phyloP scores from a whole-genome alignment of 1,284 basidiomycete species.

The Heliocybe sulcata region DNA sequence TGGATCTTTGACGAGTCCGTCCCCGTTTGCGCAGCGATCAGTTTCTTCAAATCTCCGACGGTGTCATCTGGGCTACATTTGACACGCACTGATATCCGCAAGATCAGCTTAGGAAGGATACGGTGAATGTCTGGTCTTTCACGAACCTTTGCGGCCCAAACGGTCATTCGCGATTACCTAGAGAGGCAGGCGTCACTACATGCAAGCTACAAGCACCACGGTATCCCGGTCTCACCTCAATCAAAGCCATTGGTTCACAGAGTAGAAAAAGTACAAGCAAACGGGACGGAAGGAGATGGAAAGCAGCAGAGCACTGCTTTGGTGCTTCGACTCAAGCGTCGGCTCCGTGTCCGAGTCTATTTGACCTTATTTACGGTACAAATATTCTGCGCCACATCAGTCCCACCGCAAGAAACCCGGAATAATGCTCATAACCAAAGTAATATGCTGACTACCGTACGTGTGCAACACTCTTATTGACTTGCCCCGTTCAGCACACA shows the following conservation, averaged over 20 bases:
- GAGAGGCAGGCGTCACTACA: background rate
- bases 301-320: too few relatives aligned
- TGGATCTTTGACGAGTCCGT: conserved; percentile 84
- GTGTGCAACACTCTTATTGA: too few relatives aligned
- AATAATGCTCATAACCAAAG: too few relatives aligned
- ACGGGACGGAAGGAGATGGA: too few relatives aligned
- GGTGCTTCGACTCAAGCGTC: too few relatives aligned
- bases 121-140: background rate
- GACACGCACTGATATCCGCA: conserved; percentile 61
- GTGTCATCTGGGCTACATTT: conserved; percentile 95
- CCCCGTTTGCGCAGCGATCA: conserved; percentile 95
- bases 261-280: too few relatives aligned
- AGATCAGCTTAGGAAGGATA: background rate
- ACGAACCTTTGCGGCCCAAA: conserved; percentile 86
- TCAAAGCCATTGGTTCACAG: conserved; percentile 46
- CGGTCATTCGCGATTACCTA: conserved; percentile 97
- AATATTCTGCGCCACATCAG: too few relatives aligned
- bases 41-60: conserved; percentile 93
- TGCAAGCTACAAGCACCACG: background rate
- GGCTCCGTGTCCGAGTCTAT: too few relatives aligned
- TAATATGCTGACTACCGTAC: too few relatives aligned
- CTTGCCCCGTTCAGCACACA: too few relatives aligned
- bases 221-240: conserved; percentile 38
- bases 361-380: too few relatives aligned
- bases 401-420: too few relatives aligned